phyloP scores from a whole-genome alignment of 176 grass and related monocot species.

The Carex littledalei region DNA sequence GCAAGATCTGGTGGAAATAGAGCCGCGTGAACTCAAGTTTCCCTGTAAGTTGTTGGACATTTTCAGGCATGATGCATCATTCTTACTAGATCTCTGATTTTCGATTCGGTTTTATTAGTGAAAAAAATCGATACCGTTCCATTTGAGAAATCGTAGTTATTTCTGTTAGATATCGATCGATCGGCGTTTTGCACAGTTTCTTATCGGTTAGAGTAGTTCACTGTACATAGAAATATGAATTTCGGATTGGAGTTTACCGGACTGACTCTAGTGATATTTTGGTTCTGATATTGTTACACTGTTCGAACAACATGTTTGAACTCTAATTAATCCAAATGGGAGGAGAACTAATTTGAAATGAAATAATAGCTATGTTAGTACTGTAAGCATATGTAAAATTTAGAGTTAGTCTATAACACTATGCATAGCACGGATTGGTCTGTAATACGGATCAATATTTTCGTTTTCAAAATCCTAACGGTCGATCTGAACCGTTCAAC shows the following conservation, averaged over 20 bases:
- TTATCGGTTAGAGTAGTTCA: background rate
- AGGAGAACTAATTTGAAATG: background rate
- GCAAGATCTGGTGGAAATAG: conserved; percentile 79
- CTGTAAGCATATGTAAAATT: background rate
- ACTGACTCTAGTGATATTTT: background rate
- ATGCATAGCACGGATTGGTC: no score
- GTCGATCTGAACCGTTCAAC: no score
- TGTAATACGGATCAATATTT: no score
- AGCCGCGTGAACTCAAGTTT: conserved; percentile 78
- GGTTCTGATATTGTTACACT: background rate
- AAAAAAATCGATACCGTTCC: background rate
- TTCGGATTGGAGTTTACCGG: conserved; percentile 2
- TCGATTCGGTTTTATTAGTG: background rate
- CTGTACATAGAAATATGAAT: background rate
- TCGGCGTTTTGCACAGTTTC: background rate
- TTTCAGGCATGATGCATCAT: background rate
- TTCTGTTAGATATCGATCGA: background rate
- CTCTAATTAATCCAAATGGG: background rate
- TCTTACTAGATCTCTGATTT: background rate
- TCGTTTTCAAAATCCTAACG: no score
- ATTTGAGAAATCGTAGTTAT: background rate
- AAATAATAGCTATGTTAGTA: background rate
- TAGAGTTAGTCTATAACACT: no score
- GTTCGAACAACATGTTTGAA: background rate
- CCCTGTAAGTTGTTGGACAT: conserved; percentile 49